Evolutionary conservation across 148 eudicot genomes (phyloP).

Genomic region (Nyssa sinensis): DNA sequence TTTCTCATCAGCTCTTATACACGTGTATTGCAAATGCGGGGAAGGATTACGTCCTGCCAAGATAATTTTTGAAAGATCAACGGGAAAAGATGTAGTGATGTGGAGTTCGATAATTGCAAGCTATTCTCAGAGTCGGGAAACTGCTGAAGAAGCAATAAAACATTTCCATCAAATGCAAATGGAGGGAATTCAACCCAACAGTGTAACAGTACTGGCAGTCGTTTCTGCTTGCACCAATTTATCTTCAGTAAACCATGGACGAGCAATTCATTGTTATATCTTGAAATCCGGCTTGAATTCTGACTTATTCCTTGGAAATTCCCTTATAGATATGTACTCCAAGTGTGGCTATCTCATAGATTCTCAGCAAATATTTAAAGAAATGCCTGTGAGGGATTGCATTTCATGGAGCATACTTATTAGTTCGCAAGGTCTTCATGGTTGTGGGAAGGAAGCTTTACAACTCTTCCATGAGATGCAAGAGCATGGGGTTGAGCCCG

Average conservation of each 20-base stretch:
- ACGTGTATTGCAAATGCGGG: slow-evolving; percentile 28
- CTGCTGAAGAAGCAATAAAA: slow-evolving; percentile 31
- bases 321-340: slow-evolving; percentile 46
- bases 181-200: slow-evolving; percentile 40
- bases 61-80: slow-evolving; percentile 28
- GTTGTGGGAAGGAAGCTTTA: slow-evolving; percentile 34
- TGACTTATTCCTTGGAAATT: slow-evolving; percentile 31
- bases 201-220: slow-evolving; percentile 36
- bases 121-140: slow-evolving; percentile 25
- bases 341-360: slow-evolving; percentile 40
- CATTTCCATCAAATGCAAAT: slow-evolving; percentile 40
- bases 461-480: slow-evolving; percentile 36
- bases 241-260: slow-evolving; percentile 28
- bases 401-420: slow-evolving; percentile 47
- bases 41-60: slow-evolving; percentile 15
- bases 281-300: slow-evolving; percentile 28
- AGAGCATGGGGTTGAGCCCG: slow-evolving; percentile 28
- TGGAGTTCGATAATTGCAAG: slow-evolving; percentile 46
- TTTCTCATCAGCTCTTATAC: slow-evolving; percentile 40
- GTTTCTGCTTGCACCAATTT: slow-evolving; percentile 38
- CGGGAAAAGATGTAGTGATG: slow-evolving; percentile 37
- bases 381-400: slow-evolving; percentile 26
- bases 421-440: slow-evolving; percentile 38
- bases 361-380: slow-evolving; percentile 30
- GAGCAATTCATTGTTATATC: slow-evolving; percentile 33